Evolutionary conservation across 1,284 basidiomycete genomes (phyloP), one percentile per base, ranked within the genome.

Genomic region (Austroboletus novae-zelandiae): DNA sequence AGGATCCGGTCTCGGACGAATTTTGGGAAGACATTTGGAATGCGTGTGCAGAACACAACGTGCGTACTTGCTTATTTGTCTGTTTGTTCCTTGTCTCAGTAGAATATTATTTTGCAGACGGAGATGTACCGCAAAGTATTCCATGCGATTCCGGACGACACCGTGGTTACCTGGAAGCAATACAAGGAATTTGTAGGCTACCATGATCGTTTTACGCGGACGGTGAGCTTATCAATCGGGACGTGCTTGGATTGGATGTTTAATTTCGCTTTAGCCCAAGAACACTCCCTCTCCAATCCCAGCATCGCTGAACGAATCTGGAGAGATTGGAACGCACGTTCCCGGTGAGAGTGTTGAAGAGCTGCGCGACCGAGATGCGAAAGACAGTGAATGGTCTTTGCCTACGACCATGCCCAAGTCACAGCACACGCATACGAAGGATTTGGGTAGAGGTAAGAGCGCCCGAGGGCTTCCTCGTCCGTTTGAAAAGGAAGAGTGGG

Each of bases 71-170:
- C 53, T 31, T 36, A 25, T 46, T 55, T 47, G 29, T 6, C 47
- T 40, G 31, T 23, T 15, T 2, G 37, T 47, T 34, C 60, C 20
- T 59, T 35, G 45, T 46, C 54, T 52, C 17, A 40, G 17, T 20
- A 34, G 45, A 51, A 15, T 40, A 23, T 40, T n/a, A n/a, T 34
- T 51, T 25, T 62, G 43, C 54, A 96, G 89, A 98, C 94, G 53
- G 91, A 95, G 67, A 92, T 96, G 55, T 96, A 83, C 72, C 85
- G 93, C 50, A 94, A 91, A 67, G 93, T 97, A 1, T 98, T 98
- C 74, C 86, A 93, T 62, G 87, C 89, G 43, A 76, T 94, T 40
- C 94, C 94, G 5, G 94, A 97, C 66, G 94, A 98, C 66, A 74
- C 86, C 14, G 83, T 97, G 47, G 89, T 87, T 1, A 94, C 93